Base-by-base conservation (phyloP, 345 rosid species). In the Citrus maxima region DNA sequence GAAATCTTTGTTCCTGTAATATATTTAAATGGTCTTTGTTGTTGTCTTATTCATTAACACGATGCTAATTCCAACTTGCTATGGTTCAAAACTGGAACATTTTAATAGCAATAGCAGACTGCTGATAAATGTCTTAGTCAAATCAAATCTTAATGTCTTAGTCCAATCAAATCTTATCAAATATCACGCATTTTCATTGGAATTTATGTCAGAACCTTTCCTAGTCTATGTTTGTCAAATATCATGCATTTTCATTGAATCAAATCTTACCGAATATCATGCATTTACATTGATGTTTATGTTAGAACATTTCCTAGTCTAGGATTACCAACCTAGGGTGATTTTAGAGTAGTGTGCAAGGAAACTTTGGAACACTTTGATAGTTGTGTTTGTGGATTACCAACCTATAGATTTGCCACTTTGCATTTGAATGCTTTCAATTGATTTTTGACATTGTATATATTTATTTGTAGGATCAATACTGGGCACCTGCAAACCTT, bases 391-490 rank as follows among this genome's bases (percentile, higher is more conserved):
- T 27, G 30, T 40, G 30, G 71, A 46, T 46, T 3, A 61, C 40
- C 35, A 21, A 8, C 21, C 58, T 54, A 18, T 54, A 19, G 58
- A 54, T 58, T 51, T 14, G 21, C 22, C 28, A 65, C 12, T 30
- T 63, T 73, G 75, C 65, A 37, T 80, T 84, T 67, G 42, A 55
- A 73, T 51, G 14, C 21, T 67, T 49, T 63, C 46, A 28, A 22
- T 25, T 60, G 64, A 25, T 77, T 62, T 46, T 56, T 76, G 56
- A 74, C 74, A 51, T 77, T 46, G 64, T 73, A 21, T 55, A 12
- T 42, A 72, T 80, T 82, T 62, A 34, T 67, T 86, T 84, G 76
- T 90, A 95, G 99, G 97, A 92, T 62, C 89, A 93, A 81, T 88
- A 90, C 84, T 80, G 72, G 82, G 86, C 92, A 30, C 89, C 92